Evolutionary conservation across 345 rosid genomes (phyloP).

Genomic region (Psidium friedrichsthalianum): DNA sequence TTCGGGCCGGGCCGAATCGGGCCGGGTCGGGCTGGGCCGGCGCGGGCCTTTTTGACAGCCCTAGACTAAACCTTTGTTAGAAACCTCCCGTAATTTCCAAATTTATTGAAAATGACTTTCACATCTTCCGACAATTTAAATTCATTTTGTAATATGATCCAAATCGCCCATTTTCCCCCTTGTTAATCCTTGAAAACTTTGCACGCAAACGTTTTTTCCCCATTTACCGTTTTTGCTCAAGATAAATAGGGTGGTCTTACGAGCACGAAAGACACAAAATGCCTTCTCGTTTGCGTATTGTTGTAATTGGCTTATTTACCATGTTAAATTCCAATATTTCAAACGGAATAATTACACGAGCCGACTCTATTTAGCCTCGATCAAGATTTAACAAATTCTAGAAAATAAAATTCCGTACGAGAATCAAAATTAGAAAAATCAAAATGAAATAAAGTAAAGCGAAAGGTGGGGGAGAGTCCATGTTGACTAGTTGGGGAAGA

Average conservation of each 20-base stretch:
- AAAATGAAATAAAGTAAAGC: neutral
- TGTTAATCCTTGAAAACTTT: neutral
- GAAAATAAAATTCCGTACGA: neutral
- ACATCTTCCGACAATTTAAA: neutral
- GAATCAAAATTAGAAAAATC: neutral
- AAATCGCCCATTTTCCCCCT: neutral
- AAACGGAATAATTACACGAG: neutral
- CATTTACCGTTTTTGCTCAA: neutral
- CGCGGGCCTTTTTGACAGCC: no score
- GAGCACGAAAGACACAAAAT: neutral
- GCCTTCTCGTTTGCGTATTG: neutral
- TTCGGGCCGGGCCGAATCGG: no score
- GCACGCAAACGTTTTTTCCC: neutral
- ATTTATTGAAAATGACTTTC: neutral
- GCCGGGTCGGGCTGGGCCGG: no score
- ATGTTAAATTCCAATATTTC: neutral
- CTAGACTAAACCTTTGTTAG: no score
- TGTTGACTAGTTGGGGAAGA: neutral
- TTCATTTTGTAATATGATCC: neutral
- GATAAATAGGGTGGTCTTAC: neutral
- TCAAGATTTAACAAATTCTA: neutral
- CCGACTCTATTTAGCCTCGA: neutral
- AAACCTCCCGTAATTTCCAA: neutral
- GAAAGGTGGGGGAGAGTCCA: neutral
- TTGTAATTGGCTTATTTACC: neutral